Conservation (phyloP, 2,329 filamentous ascomycete species). For the Fonsecaea pedrosoi region DNA sequence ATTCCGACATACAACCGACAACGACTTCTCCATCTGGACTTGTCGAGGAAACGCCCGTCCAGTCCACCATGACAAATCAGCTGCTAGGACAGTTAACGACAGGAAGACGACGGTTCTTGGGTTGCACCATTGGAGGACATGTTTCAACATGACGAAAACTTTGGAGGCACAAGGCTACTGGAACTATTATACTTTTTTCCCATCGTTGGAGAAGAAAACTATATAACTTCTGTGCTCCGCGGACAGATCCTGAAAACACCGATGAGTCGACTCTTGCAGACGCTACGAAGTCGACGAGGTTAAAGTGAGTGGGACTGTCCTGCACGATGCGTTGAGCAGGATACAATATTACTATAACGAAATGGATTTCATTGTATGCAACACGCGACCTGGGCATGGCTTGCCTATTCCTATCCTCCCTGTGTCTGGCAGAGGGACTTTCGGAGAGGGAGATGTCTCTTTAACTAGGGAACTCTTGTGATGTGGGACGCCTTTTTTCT, state of each 20-base stretch:
- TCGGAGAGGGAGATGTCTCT: background rate
- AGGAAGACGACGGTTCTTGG: background rate
- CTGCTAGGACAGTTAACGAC: conserved; percentile 8
- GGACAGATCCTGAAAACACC: conserved; percentile 40
- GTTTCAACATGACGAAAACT: background rate
- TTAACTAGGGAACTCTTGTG: background rate
- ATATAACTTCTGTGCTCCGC: conserved; percentile 36
- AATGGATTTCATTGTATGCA: conserved; percentile 24
- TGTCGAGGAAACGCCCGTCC: background rate
- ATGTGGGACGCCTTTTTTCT: background rate
- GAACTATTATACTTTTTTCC: conserved; percentile 23
- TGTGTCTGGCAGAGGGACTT: background rate
- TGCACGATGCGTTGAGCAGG: conserved; percentile 40
- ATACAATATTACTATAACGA: conserved; percentile 32
- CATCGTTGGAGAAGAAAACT: conserved; percentile 24
- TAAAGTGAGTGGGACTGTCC: conserved; percentile 41
- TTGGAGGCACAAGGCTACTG: conserved; percentile 9
- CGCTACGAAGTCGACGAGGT: conserved; percentile 39
- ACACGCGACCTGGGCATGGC: background rate
- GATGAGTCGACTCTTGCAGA: conserved; percentile 36
- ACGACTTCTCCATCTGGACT: conserved; percentile 28
- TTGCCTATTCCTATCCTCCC: background rate
- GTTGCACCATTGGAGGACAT: conserved; percentile 9
- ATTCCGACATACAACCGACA: conserved; percentile 26
- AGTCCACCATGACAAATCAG: background rate